These are phyloP conservation scores for Blastobotrys illinoisensis DNA, from an alignment of 1,139 yeast species.

Conservation along the genomic window DNA sequence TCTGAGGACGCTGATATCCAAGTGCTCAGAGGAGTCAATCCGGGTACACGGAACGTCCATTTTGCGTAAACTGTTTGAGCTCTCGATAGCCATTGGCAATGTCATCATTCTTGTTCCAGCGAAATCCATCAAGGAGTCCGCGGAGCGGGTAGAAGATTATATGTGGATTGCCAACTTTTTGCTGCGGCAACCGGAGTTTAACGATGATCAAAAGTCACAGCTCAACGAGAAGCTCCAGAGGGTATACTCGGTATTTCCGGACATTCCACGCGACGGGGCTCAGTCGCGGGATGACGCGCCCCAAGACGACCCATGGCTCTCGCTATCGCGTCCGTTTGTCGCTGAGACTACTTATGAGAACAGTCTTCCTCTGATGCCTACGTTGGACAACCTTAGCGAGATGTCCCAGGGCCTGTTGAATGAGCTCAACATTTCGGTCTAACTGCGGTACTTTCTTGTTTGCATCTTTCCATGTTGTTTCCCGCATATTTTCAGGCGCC, in stretches of 20 bases:
- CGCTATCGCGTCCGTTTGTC: slow-evolving; percentile 2
- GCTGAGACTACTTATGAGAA: neutral
- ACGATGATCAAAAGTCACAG: slow-evolving; percentile 9
- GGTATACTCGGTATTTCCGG: neutral
- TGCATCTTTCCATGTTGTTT: too few species aligned
- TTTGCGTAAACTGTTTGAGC: slow-evolving; percentile 14
- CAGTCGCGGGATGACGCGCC: slow-evolving; percentile 2
- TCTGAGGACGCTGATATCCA: slow-evolving; percentile 11
- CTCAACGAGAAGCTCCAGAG: slow-evolving; percentile 12
- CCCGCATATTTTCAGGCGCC: too few species aligned
- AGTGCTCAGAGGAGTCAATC: slow-evolving; percentile 10
- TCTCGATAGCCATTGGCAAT: slow-evolving; percentile 15
- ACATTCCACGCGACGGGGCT: neutral
- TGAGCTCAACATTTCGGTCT: neutral
- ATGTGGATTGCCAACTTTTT: slow-evolving; percentile 16
- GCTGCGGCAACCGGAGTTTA: slow-evolving; percentile 13
- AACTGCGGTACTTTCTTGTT: neutral
- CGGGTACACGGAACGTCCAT: slow-evolving; percentile 15
- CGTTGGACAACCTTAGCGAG: slow-evolving; percentile 2
- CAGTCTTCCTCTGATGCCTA: slow-evolving; percentile 5
- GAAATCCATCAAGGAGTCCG: slow-evolving; percentile 3
- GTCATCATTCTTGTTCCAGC: slow-evolving; percentile 14
- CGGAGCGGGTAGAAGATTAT: slow-evolving; percentile 12
- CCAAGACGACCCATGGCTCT: slow-evolving; percentile 7
- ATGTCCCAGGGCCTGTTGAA: slow-evolving; percentile 6